phyloP scores from a whole-genome alignment of 2,329 filamentous ascomycete genomes.

The Penicillium sp. region DNA sequence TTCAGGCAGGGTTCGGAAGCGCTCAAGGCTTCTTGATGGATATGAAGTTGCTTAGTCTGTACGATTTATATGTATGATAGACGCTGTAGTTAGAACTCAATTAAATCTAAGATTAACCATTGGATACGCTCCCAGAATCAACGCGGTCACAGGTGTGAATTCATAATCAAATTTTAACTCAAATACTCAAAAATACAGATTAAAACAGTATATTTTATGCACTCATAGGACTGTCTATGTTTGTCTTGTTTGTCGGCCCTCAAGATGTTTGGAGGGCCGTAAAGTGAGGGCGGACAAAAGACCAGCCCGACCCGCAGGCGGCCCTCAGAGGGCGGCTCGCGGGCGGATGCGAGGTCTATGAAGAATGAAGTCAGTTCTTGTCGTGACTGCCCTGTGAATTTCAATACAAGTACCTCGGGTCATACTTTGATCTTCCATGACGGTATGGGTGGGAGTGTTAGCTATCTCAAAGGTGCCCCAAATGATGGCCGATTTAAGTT shows the following conservation, averaged over 20 bases:
- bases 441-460: too few species aligned
- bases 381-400: too few species aligned
- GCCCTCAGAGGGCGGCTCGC: too few species aligned
- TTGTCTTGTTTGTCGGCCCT: background rate
- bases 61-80: background rate
- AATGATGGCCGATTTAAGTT: too few species aligned
- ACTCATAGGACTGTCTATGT: background rate
- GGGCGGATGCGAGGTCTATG: too few species aligned
- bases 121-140: background rate
- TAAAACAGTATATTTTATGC: background rate
- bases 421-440: too few species aligned
- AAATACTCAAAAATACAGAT: slow-evolving; percentile 1
- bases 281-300: background rate
- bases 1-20: background rate
- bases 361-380: too few species aligned
- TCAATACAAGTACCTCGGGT: too few species aligned
- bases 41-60: background rate
- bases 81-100: background rate
- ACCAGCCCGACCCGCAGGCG: background rate
- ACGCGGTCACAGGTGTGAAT: too few species aligned
- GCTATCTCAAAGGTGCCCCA: too few species aligned
- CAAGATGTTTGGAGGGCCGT: background rate
- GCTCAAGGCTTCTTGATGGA: background rate
- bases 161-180: background rate
- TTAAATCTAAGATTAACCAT: background rate